phyloP scores from a whole-genome alignment of 2,329 filamentous ascomycete genomes.

The Botrytis deweyae region DNA sequence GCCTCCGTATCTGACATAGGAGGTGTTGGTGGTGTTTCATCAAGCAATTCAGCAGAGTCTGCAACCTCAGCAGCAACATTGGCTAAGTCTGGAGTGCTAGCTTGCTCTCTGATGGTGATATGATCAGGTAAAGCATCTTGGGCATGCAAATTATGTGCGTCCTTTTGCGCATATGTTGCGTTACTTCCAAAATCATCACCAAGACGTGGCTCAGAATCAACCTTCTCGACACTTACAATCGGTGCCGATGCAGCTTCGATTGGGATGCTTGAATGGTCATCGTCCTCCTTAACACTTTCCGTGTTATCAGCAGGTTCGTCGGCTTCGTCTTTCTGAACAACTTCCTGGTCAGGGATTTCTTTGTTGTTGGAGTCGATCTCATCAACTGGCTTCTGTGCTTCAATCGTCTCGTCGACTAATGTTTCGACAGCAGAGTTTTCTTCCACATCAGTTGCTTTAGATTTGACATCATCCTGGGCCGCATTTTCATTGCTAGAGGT shows the following conservation, averaged over 20 bases:
- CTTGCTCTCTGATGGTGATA: conserved; percentile 34
- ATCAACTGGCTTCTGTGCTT: not conserved
- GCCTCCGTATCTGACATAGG: conserved; percentile 39
- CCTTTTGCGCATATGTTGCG: conserved; percentile 40
- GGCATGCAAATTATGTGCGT: conserved; percentile 39
- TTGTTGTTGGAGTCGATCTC: not conserved
- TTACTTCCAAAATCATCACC: conserved; percentile 41
- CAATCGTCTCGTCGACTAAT: not conserved
- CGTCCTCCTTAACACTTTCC: not conserved
- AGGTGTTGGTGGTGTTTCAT: conserved; percentile 34
- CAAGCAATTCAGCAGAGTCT: conserved; percentile 31
- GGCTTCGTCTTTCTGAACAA: not conserved
- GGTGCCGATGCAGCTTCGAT: conserved; percentile 26
- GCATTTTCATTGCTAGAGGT: not conserved
- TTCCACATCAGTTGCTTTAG: not conserved
- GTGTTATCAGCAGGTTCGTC: not conserved
- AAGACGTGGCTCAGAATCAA: conserved; percentile 38
- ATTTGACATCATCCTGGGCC: not conserved
- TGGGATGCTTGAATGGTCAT: not conserved
- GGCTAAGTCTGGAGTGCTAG: conserved; percentile 31
- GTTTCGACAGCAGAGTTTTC: not conserved
- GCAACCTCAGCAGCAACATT: conserved; percentile 35
- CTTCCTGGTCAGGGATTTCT: not conserved
- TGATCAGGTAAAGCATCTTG: conserved; percentile 41
- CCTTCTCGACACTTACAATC: conserved; percentile 39